Conservation (phyloP, 1,139 yeast genomes). For the Yamadazyma sp. region DNA sequence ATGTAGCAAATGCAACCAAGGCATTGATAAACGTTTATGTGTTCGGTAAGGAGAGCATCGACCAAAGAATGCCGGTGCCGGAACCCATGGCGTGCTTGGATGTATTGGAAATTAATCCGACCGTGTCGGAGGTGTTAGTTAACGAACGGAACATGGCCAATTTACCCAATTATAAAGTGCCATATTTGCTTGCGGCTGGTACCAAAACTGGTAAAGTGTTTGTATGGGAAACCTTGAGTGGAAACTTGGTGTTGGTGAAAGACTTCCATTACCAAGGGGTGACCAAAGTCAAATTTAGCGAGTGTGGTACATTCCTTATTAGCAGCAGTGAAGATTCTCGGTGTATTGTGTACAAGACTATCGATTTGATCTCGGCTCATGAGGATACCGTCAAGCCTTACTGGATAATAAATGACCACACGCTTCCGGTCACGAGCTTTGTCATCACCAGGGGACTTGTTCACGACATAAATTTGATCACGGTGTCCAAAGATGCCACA, state of each 20-base stretch:
- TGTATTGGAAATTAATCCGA: constrained; percentile 38
- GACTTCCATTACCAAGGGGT: constrained; percentile 86
- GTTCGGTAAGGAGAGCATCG: constrained; percentile 77
- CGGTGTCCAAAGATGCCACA: constrained; percentile 77
- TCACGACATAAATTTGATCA: constrained; percentile 63
- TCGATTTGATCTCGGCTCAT: constrained; percentile 52
- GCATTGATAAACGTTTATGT: constrained; percentile 75
- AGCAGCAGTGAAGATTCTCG: constrained; percentile 85
- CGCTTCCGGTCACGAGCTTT: constrained; percentile 71
- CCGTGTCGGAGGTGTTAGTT: constrained; percentile 6
- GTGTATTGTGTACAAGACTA: constrained; percentile 69
- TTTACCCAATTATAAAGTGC: constrained; percentile 43
- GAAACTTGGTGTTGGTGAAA: constrained; percentile 66
- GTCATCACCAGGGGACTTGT: constrained; percentile 50
- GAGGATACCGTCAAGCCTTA: constrained; percentile 37
- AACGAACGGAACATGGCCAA: constrained; percentile 8
- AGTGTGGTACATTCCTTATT: constrained; percentile 67
- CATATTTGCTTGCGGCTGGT: constrained; percentile 76
- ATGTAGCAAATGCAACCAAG: constrained; percentile 65
- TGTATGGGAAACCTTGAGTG: constrained; percentile 85
- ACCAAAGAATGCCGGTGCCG: constrained; percentile 83
- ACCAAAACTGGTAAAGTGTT: constrained; percentile 71
- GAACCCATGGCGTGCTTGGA: constrained; percentile 68
- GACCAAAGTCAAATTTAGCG: constrained; percentile 55
- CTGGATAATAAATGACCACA: constrained; percentile 67